Percentiles rank a stretch among this genome's conserved stretches.
These are phyloP conservation scores for Mortierella sp. DNA, from an alignment of 371 early-diverging fungal species.

Conservation along the genomic window DNA sequence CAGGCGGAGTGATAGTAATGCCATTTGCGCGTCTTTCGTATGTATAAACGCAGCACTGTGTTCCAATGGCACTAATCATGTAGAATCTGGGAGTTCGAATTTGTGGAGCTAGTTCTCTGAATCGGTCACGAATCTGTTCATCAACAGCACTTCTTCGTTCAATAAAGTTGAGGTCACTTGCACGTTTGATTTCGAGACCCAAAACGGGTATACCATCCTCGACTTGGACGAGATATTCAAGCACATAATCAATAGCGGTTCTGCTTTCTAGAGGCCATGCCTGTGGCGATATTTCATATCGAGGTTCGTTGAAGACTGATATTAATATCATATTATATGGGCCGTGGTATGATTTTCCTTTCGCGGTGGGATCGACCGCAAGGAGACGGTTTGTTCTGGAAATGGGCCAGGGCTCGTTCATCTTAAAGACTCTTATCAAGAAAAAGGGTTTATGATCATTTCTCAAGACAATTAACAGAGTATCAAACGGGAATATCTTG, in stretches of 20 bases:
- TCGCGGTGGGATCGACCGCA: conserved; percentile 3
- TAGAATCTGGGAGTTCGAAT: conserved; percentile 3
- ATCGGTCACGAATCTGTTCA: conserved; percentile 3
- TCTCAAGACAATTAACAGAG: neutral
- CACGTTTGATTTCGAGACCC: neutral
- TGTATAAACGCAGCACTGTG: conserved; percentile 1
- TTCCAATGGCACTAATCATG: conserved; percentile 1
- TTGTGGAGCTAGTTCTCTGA: neutral
- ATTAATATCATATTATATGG: conserved; percentile 1
- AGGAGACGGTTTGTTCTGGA: conserved; percentile 1
- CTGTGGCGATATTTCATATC: neutral
- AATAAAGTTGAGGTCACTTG: conserved; percentile 1
- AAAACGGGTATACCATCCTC: conserved; percentile 3
- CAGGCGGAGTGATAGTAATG: conserved; percentile 2
- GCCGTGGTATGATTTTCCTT: neutral
- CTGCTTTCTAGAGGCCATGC: neutral
- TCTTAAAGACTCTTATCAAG: conserved; percentile 3
- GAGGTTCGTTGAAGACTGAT: neutral
- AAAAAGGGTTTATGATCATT: conserved; percentile 1
- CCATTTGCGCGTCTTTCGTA: conserved; percentile 1
- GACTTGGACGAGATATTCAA: conserved; percentile 3
- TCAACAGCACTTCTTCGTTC: neutral
- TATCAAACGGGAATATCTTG: neutral
- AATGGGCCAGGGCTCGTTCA: conserved; percentile 2
- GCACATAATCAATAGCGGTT: neutral